A percentile compares a stretch with the other conserved stretches of the same genome.
phyloP scores from a whole-genome alignment of 768 basidiomycete genomes.

The Lactarius trivialis region DNA sequence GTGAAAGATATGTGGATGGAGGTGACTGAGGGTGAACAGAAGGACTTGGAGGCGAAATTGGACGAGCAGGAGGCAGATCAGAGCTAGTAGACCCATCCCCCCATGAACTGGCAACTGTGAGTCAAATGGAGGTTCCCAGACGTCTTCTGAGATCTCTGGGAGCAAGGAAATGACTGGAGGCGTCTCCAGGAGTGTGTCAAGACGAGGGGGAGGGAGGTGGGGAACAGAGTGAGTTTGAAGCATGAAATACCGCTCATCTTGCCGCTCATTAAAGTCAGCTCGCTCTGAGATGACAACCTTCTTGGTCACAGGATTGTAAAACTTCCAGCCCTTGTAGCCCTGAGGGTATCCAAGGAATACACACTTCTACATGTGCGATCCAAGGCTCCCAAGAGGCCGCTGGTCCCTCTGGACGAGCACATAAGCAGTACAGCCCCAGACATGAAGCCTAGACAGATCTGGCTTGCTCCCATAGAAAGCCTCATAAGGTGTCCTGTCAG shows the following conservation, averaged over 20 bases:
- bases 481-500: background rate
- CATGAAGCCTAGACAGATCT: background rate
- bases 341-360: constrained; percentile 34
- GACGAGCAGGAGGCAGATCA: background rate
- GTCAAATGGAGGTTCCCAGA: background rate
- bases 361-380: constrained; percentile 29
- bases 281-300: constrained; percentile 13
- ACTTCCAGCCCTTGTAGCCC: constrained; percentile 32
- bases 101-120: background rate
- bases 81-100: background rate
- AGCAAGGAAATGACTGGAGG: background rate
- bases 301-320: constrained; percentile 26
- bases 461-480: background rate
- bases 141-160: background rate
- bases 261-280: constrained; percentile 18
- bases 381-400: constrained; percentile 19
- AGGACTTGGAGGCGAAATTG: background rate
- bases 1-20: background rate
- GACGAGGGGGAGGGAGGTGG: background rate
- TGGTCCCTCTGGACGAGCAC: background rate
- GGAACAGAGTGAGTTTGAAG: background rate
- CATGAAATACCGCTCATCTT: constrained; percentile 14
- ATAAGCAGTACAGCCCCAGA: background rate
- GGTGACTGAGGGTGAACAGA: background rate
- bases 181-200: background rate